Evolutionary conservation across 495 filamentous ascomycete genomes (phyloP), one percentile per base, ranked within the genome.

Genomic region (Trichoderma erinaceum): DNA sequence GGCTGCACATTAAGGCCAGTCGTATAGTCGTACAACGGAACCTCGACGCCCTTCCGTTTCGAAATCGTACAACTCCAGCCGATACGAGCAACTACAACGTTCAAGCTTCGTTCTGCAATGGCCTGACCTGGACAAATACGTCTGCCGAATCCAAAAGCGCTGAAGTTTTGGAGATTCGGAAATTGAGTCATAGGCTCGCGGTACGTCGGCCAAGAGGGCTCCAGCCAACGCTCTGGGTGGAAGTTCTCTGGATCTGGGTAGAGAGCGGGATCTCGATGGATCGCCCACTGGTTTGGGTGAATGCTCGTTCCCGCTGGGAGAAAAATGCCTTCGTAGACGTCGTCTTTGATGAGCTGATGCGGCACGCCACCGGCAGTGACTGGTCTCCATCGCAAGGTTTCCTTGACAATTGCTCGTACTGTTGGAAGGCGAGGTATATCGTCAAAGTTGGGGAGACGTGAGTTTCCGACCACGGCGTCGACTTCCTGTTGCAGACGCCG

Each of bases 221-320:
- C 78, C 38, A 87, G 67, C 79, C 84, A 86, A 7, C 85, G 78
- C 4, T 71, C 76, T 11, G 85, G 85, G 66, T 81, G 78, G 75
- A 88, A 89, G n/a, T 75, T 69, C 38, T 90, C 86, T n/a, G 86
- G 74, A 67, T 86, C 80, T 0, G 87, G 87, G 67, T 88, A 90
- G 18, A 80, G 79, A 15, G 73, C 69, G 64, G 83, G 78, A 71
- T 90, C 84, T 64, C 87, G 82, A 38, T 86, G 84, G 69, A 90
- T 89, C 48, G 81, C 85, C 88, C 87, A 85, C 16, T 70, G 70
- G 67, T 82, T 80, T 32, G 77, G 77, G 12, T 80, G 67, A 52
- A 79, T 27, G 56, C 68, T 64, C 41, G 68, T 66, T 29, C 18
- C 38, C 64, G 16, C 4, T 25, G 12, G 23, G 63, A 21, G 46